phyloP scores from a whole-genome alignment of 1,139 yeast species.

The Meyerozyma guilliermondii region DNA sequence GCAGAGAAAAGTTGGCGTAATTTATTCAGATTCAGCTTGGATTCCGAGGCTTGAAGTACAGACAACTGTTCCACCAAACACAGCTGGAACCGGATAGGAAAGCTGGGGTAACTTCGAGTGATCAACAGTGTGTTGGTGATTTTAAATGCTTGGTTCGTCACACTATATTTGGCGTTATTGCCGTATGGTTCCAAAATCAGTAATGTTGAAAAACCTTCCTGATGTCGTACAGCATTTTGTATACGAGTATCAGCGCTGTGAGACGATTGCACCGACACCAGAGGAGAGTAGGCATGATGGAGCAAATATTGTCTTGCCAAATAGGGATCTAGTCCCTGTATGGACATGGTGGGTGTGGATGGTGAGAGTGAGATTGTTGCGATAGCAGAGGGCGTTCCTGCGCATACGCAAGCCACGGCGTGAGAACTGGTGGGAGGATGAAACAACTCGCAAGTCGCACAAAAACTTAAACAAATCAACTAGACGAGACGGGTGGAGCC shows the following conservation, averaged over 20 bases:
- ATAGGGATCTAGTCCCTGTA: conserved; percentile 36
- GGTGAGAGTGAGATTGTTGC: not conserved
- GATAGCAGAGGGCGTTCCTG: not conserved
- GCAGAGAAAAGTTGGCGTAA: conserved; percentile 35
- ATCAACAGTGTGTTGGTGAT: conserved; percentile 39
- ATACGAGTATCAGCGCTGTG: conserved; percentile 45
- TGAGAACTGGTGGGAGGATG: not conserved
- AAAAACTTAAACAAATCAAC: too few species aligned
- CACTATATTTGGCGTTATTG: conserved; percentile 39
- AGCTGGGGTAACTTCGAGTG: conserved; percentile 38
- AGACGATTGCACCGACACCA: conserved; percentile 51
- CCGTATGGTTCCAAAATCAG: conserved; percentile 41
- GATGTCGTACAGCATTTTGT: conserved; percentile 24
- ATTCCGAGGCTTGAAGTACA: conserved; percentile 19
- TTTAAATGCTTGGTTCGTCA: conserved; percentile 32
- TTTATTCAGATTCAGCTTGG: conserved; percentile 5
- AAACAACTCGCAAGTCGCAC: not conserved
- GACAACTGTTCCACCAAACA: conserved; percentile 37
- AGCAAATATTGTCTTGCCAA: conserved; percentile 39
- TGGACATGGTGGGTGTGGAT: not conserved
- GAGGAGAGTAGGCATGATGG: conserved; percentile 54
- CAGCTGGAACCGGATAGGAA: conserved; percentile 43
- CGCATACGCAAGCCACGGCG: not conserved
- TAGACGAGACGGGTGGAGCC: not conserved
- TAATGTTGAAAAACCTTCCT: conserved; percentile 28